A percentile compares a stretch with the other conserved stretches of the same genome.
Conservation (phyloP, 1,284 basidiomycete genomes). For the Anthracocystis setariae region DNA sequence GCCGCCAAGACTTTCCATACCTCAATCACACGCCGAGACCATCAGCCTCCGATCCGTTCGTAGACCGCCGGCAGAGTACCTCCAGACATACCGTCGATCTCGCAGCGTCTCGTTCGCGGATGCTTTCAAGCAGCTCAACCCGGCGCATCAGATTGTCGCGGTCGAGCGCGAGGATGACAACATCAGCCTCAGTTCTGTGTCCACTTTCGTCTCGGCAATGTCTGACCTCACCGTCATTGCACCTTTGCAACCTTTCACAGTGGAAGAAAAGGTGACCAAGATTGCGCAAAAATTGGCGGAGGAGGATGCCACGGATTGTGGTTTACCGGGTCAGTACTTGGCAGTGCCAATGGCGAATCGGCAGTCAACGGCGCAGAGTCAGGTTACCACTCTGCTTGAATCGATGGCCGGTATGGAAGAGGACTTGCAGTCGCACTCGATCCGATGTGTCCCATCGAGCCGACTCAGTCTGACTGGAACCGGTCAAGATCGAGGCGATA, state of each 20-base stretch:
- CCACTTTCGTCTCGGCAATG: slow-evolving; percentile 4
- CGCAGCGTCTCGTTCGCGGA: not conserved
- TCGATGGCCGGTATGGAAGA: not conserved
- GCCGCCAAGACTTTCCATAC: too few relatives aligned
- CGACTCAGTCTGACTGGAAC: not conserved
- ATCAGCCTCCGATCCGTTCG: slow-evolving; percentile 4
- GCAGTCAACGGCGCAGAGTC: too few relatives aligned
- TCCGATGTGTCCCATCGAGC: too few relatives aligned
- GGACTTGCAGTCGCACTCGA: not conserved
- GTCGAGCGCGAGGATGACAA: not conserved
- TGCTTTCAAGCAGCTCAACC: not conserved
- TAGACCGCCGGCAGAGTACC: slow-evolving; percentile 17
- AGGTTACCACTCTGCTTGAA: not conserved
- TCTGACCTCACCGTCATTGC: not conserved
- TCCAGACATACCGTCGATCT: not conserved
- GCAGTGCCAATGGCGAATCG: too few relatives aligned
- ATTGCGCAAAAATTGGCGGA: too few relatives aligned
- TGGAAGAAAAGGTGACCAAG: too few relatives aligned
- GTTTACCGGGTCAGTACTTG: too few relatives aligned
- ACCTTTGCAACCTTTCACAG: too few relatives aligned
- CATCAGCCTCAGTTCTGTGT: not conserved
- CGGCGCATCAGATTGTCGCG: not conserved
- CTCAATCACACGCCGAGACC: not conserved
- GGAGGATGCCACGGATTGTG: too few relatives aligned
- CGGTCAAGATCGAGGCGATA: not conserved